Evolutionary conservation across 768 basidiomycete genomes (phyloP).

Genomic region (Suillus subluteus): DNA sequence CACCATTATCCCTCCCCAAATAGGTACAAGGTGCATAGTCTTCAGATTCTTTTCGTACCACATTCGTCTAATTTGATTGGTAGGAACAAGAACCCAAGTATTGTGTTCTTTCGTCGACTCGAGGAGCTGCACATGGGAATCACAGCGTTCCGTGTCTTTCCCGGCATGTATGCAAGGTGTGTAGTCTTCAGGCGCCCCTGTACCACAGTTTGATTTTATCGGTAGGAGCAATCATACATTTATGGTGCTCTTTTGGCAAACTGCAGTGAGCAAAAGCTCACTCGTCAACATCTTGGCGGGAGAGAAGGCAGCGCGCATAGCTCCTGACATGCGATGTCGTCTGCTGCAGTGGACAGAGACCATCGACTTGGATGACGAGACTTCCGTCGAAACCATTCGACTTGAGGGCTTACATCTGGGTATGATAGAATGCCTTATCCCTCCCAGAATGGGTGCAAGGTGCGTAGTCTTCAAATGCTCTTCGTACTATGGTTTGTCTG

Average conservation of each 20-base stretch:
- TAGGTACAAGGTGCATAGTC: not conserved
- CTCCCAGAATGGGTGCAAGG: not conserved
- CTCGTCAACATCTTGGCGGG: slow-evolving; percentile 41
- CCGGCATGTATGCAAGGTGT: not conserved
- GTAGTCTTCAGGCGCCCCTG: not conserved
- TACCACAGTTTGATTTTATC: not conserved
- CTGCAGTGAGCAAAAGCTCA: slow-evolving; percentile 38
- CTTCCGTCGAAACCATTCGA: slow-evolving; percentile 24
- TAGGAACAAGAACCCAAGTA: slow-evolving; percentile 16
- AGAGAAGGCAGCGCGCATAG: slow-evolving; percentile 11
- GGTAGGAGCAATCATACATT: slow-evolving; percentile 14
- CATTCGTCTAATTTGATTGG: not conserved
- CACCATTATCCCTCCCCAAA: not conserved
- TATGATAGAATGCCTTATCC: slow-evolving; percentile 19
- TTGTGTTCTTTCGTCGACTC: slow-evolving; percentile 45
- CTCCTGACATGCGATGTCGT: not conserved
- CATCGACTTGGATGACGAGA: slow-evolving; percentile 25
- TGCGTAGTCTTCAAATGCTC: not conserved
- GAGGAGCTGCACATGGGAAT: slow-evolving; percentile 28
- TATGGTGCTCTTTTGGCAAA: slow-evolving; percentile 45
- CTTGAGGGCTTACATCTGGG: slow-evolving; percentile 27
- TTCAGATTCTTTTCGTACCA: not conserved
- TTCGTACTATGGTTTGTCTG: not conserved
- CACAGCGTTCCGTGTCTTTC: slow-evolving; percentile 18
- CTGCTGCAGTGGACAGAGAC: slow-evolving; percentile 4